These are phyloP conservation scores for Starmerella riodocensis DNA, from an alignment of 805 yeast species.

Conservation along the genomic window DNA sequence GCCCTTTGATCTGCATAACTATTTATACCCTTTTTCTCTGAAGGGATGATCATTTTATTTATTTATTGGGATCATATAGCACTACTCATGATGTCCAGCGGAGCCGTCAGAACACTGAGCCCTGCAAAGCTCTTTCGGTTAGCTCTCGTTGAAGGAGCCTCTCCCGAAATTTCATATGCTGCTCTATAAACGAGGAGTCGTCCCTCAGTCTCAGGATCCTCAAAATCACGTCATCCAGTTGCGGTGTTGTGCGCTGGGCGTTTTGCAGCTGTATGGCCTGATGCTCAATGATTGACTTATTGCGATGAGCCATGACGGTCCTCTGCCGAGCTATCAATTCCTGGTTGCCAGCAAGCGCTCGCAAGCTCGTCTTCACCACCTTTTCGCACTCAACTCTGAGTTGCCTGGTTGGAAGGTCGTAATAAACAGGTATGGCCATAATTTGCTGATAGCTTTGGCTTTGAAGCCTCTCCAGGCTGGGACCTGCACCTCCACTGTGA, in stretches of 20 bases:
- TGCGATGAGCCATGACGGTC: conserved; percentile 62
- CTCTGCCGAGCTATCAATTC: conserved; percentile 46
- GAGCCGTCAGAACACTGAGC: conserved; percentile 8
- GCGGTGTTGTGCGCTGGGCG: conserved; percentile 35
- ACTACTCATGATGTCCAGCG: too few relatives aligned
- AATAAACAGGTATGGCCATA: conserved; percentile 49
- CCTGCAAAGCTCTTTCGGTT: conserved; percentile 33
- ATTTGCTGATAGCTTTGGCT: conserved; percentile 52
- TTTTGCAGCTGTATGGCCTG: conserved; percentile 36
- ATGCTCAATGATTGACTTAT: conserved; percentile 40
- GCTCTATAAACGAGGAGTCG: conserved; percentile 44
- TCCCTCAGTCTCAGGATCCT: conserved; percentile 58
- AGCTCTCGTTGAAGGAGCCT: conserved; percentile 41
- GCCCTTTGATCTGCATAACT: too few relatives aligned
- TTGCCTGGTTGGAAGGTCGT: conserved; percentile 38
- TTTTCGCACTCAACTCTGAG: conserved; percentile 48
- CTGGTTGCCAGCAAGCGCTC: conserved; percentile 32
- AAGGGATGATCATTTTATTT: too few relatives aligned
- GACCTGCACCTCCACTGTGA: conserved; percentile 71
- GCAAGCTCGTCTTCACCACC: conserved; percentile 39
- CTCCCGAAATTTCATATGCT: conserved; percentile 50
- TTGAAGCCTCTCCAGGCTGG: conserved; percentile 50
- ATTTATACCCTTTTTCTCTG: too few relatives aligned
- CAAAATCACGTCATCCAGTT: conserved; percentile 54
- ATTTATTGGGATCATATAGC: background rate